phyloP scores from a whole-genome alignment of 257 asterid genomes.

The Echites panduratus region DNA sequence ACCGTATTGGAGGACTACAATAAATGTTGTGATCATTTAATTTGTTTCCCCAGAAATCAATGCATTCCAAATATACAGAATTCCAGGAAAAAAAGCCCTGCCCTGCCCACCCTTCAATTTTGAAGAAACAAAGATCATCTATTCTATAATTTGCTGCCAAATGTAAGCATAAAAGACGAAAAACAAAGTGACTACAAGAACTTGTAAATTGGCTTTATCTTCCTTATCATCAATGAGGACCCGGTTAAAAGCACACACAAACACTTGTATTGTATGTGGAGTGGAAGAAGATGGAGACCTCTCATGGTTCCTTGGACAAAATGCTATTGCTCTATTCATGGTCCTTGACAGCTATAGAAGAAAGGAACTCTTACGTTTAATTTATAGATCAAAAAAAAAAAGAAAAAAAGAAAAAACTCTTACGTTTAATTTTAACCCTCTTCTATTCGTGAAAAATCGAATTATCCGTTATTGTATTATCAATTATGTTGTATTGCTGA shows the following conservation, averaged over 20 bases:
- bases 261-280: background rate
- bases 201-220: background rate
- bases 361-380: no score
- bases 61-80: background rate
- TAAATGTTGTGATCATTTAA: background rate
- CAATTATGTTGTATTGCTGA: no score
- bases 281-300: slow-evolving; percentile 6
- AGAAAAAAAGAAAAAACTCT: no score
- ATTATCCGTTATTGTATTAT: no score
- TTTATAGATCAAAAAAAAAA: no score
- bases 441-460: no score
- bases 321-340: slow-evolving; percentile 1
- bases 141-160: no score
- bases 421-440: no score
- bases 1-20: background rate
- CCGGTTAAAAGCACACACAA: background rate
- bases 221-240: background rate
- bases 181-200: background rate
- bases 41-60: no score
- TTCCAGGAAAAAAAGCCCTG: no score
- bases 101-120: background rate
- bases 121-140: background rate
- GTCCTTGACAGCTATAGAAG: slow-evolving; percentile 6
- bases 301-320: slow-evolving; percentile 1
- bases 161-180: no score